Evolutionary conservation across 2,329 filamentous ascomycete genomes (phyloP), one percentile per base, ranked within the genome.

Genomic region (Fusarium cicatricum): DNA sequence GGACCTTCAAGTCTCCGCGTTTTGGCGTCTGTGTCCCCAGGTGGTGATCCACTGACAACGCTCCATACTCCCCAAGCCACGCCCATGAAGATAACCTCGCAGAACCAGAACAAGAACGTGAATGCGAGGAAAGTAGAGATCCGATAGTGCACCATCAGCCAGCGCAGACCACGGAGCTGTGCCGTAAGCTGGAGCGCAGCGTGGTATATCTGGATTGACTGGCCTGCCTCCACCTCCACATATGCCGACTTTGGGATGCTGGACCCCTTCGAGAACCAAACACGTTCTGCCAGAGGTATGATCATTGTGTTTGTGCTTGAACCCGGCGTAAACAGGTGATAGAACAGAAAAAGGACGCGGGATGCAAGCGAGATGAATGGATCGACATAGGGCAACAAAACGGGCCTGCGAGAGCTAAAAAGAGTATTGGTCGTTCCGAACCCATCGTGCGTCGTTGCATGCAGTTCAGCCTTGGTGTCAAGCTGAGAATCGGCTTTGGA

Each of bases 81-180:
- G 1, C 80, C 78, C 71, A 90, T 84, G 36, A 88, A 89, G 1
- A 86, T 61, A 67, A 96, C 81, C 70, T 94, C 92, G 11, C 86
- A 85, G 1, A 78, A 71, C 92, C 93, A 98, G 74, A 97, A 97
- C 1, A 85, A 65, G 1, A 78, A 74, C 0, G 88, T 90, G 67
- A 92, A 90, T 1, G 88, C 68, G 1, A 90, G 46, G 54, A 92
- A 92, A 5, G 87, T 87, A 2, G 86, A 72, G 31, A 95, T 69
- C 11, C 90, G 86, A 76, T 94, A 89, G 58, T 91, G 87, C 68
- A 95, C 95, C 90, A 99, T 96, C 50, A 93, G 68, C 86, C 90
- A 95, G 42, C 90, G 80, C 57, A 97, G 73, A 0, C 94, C 94
- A 11, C 83, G 82, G 61, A 97, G 86, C 47, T 86, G 83, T 5